Evolutionary conservation across 257 asterid genomes (phyloP).

Genomic region (Handroanthus guayacan): DNA sequence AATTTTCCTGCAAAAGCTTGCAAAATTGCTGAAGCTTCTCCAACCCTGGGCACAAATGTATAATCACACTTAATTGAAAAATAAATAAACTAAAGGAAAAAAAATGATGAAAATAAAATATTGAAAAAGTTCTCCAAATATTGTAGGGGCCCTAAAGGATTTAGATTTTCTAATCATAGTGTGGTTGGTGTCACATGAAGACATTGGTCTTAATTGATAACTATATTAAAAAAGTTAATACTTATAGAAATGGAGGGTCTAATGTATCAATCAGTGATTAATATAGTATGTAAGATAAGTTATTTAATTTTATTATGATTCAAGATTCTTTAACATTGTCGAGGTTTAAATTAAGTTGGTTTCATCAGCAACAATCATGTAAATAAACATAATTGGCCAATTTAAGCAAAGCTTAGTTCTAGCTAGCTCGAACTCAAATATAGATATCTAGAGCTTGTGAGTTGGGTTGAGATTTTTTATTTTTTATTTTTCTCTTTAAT

Average conservation of each 20-base stretch:
- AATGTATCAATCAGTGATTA: background rate
- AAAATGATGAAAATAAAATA: constrained; percentile 12
- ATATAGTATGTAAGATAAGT: background rate
- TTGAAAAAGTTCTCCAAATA: constrained; percentile 16
- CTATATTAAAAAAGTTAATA: background rate
- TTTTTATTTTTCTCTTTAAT: too few relatives aligned
- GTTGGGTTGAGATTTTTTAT: too few relatives aligned
- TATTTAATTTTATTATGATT: background rate
- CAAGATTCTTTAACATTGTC: background rate
- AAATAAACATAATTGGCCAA: too few relatives aligned
- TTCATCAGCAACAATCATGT: too few relatives aligned
- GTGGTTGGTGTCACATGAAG: constrained; percentile 8
- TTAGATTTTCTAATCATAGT: background rate
- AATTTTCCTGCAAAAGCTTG: too few relatives aligned
- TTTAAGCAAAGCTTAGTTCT: too few relatives aligned
- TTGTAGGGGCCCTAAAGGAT: constrained; percentile 11
- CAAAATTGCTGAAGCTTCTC: too few relatives aligned
- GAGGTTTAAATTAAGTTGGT: too few relatives aligned
- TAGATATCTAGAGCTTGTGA: too few relatives aligned
- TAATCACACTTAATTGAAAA: background rate
- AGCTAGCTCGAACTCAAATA: too few relatives aligned
- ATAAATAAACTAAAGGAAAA: background rate
- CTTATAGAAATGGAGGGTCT: background rate
- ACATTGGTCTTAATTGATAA: constrained; percentile 9
- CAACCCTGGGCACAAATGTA: background rate